Percentiles rank a stretch among this genome's conserved stretches.
phyloP scores from a whole-genome alignment of 352 stramenopile genomes.

The Elongisporangium anandrum region DNA sequence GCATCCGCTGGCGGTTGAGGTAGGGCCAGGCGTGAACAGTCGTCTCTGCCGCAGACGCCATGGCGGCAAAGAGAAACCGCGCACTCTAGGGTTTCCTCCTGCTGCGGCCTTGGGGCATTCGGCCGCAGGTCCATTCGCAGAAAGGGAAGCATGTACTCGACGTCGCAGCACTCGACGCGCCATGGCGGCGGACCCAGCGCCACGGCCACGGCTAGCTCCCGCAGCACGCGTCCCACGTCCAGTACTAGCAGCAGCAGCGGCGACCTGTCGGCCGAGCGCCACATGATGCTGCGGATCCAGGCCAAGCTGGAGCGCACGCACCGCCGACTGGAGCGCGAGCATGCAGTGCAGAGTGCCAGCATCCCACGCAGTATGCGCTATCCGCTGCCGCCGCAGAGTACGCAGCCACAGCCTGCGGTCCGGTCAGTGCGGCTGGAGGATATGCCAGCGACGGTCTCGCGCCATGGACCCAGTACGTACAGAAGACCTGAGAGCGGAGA shows the following conservation, averaged over 20 bases:
- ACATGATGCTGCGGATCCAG: slow-evolving; percentile 71
- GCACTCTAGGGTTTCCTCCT: neutral
- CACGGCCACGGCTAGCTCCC: neutral
- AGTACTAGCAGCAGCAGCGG: slow-evolving; percentile 2
- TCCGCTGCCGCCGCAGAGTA: slow-evolving; percentile 11
- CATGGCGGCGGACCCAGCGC: neutral
- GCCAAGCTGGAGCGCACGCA: slow-evolving; percentile 61
- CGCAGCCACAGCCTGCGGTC: slow-evolving; percentile 18
- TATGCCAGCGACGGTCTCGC: slow-evolving; percentile 26
- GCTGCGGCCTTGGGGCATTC: neutral
- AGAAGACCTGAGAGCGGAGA: slow-evolving; percentile 4
- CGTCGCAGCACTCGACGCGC: neutral
- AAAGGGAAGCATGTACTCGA: neutral
- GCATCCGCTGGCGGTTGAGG: neutral
- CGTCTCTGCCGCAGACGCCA: neutral
- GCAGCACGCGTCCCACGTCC: neutral
- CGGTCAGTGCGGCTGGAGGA: slow-evolving; percentile 38
- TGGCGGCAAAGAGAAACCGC: neutral
- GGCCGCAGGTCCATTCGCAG: neutral
- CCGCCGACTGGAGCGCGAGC: slow-evolving; percentile 36
- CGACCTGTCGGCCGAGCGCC: slow-evolving; percentile 34
- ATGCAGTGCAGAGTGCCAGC: slow-evolving; percentile 12
- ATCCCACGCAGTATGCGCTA: slow-evolving; percentile 26
- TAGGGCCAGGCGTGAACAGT: neutral
- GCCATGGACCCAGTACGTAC: slow-evolving; percentile 9